Evolutionary conservation across 805 yeast species (phyloP), one percentile per base, ranked within the genome.

Genomic region (Ogataea allantospora): DNA sequence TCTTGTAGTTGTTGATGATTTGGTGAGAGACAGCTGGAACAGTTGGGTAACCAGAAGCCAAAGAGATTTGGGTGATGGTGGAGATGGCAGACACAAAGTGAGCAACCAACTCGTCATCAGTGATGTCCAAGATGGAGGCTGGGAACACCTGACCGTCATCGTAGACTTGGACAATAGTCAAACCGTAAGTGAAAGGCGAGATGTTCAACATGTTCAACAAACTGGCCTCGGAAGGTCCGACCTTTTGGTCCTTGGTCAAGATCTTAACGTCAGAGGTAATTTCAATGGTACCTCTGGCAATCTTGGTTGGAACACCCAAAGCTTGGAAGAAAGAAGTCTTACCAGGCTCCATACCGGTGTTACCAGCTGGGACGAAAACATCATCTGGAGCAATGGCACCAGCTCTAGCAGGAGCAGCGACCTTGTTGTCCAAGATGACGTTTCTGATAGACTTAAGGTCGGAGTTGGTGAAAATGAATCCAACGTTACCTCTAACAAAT

Each of bases 271-370:
- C 99, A 62, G 84, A 73, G 71, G 88, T 88, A 75, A 93, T 93
- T 79, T 93, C 99, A 83, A 93, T 93, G 77, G 96, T 88, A 93
- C 99, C 99, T 86, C 99, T 89, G 75, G 96, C 93, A 88, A 93
- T 93, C 95, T 93, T 93, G 87, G 99, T 93, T 82, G 99, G 99
- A 65, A 93, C 96, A 87, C 98, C 98, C 66, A 93, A 83, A 68
- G 99, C 99, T 83, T 93, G 99, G 98, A 93, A 93, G 95, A 93
- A 93, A 69, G 99, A 93, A 67, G 99, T 93, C 88, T 93, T 93
- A 84, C 98, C 98, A 75, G 99, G 99, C 79, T 93, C 99, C 95
- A 93, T 89, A 85, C 98, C 97, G 62, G 99, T 93, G 96, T 93
- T 93, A 74, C 95, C 95, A 63, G 98, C 98, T 69, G 95, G 95